phyloP scores from a whole-genome alignment of 768 basidiomycete genomes.

The Scleroderma bovista region DNA sequence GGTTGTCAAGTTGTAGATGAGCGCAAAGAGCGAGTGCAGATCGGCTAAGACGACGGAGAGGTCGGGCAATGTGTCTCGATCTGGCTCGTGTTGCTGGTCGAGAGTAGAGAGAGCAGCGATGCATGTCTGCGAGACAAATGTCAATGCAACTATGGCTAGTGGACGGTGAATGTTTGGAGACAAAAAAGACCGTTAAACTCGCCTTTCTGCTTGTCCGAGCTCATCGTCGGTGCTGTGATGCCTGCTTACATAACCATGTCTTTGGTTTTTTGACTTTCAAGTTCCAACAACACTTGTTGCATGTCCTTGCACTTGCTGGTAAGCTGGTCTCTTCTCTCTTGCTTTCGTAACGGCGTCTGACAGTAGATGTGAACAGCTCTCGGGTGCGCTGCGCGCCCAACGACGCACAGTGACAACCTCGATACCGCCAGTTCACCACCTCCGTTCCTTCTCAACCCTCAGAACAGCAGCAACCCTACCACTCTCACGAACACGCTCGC shows the following conservation, averaged over 20 bases:
- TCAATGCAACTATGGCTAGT: constrained; percentile 11
- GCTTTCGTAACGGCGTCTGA: background rate
- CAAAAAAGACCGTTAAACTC: background rate
- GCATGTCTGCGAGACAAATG: constrained; percentile 14
- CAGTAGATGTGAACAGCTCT: constrained; percentile 19
- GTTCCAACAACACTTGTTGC: constrained; percentile 1
- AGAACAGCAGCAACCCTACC: constrained; percentile 8
- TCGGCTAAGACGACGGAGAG: constrained; percentile 47
- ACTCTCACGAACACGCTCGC: constrained; percentile 1
- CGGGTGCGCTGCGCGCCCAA: constrained; percentile 32
- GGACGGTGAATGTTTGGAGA: background rate
- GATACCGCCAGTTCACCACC: constrained; percentile 1
- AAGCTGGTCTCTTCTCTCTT: background rate
- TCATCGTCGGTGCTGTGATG: constrained; percentile 16
- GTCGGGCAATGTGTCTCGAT: constrained; percentile 14
- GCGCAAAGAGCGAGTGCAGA: constrained; percentile 49
- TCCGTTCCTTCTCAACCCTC: constrained; percentile 12
- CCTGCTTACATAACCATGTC: constrained; percentile 13
- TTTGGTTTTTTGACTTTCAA: background rate
- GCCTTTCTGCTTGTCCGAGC: constrained; percentile 41
- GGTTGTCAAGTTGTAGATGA: constrained; percentile 52
- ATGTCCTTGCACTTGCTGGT: constrained; percentile 10
- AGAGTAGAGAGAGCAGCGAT: constrained; percentile 12
- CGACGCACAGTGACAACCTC: constrained; percentile 9
- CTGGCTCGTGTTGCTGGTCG: background rate